Percentiles rank a stretch among this genome's conserved stretches.
Evolutionary conservation across 192 early-diverging fungal species (phyloP).

Genomic region (Backusella australiensis): DNA sequence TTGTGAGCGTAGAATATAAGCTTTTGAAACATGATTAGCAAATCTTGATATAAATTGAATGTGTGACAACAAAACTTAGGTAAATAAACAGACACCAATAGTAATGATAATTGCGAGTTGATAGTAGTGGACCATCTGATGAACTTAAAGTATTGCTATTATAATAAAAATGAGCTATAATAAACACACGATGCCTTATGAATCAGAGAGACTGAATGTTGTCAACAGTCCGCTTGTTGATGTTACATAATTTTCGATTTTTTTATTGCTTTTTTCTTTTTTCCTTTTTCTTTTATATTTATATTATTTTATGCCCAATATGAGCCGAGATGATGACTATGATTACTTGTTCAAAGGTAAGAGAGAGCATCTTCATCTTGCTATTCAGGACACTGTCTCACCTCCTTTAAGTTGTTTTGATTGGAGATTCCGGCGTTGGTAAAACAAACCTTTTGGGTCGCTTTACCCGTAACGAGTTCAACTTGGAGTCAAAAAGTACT

Average conservation of each 20-base stretch:
- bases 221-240: background rate
- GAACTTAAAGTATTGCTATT: no score
- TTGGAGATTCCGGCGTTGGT: slow-evolving; percentile 60
- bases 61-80: no score
- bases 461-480: slow-evolving; percentile 98
- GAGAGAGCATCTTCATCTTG: background rate
- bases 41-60: no score
- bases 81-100: no score
- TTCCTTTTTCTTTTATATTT: background rate
- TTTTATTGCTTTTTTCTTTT: background rate
- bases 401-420: slow-evolving; percentile 52
- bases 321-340: slow-evolving; percentile 62
- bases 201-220: background rate
- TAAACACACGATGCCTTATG: background rate
- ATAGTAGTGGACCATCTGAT: no score
- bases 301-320: background rate
- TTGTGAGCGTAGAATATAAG: background rate
- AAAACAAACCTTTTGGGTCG: slow-evolving; percentile 97
- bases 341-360: slow-evolving; percentile 86
- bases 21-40: no score
- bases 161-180: no score
- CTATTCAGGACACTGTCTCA: background rate
- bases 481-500: slow-evolving; percentile 40
- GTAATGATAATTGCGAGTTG: no score
- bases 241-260: background rate